These are phyloP conservation scores for Xylaria castorea DNA, from an alignment of 495 filamentous ascomycete species.

Conservation along the genomic window DNA sequence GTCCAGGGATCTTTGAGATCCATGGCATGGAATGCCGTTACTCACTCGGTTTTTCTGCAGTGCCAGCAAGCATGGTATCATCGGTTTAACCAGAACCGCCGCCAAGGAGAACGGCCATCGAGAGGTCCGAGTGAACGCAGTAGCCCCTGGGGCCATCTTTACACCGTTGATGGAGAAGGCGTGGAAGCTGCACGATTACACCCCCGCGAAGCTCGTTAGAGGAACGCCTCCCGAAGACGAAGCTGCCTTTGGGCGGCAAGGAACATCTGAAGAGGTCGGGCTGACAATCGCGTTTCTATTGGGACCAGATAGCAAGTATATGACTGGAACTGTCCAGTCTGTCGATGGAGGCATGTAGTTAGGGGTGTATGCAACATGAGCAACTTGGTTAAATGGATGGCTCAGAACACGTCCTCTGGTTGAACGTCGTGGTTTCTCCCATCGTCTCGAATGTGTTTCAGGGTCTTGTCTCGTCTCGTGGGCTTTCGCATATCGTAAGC, in stretches of 20 bases:
- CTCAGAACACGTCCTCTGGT: conserved; percentile 84
- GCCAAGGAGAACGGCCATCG: conserved; percentile 63
- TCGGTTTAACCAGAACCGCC: conserved; percentile 64
- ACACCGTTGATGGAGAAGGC: conserved; percentile 58
- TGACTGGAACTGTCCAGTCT: conserved; percentile 51
- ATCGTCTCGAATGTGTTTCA: conserved; percentile 78
- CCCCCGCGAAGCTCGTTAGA: conserved; percentile 34
- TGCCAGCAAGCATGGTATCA: conserved; percentile 62
- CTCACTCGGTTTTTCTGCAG: conserved; percentile 17
- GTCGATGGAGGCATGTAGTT: conserved; percentile 44
- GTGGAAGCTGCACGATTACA: conserved; percentile 37
- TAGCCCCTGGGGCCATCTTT: conserved; percentile 63
- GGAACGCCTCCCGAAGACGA: conserved; percentile 45
- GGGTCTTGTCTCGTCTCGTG: conserved; percentile 79
- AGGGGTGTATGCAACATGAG: not conserved
- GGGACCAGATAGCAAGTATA: conserved; percentile 62
- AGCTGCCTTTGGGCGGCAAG: conserved; percentile 44
- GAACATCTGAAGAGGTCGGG: conserved; percentile 50
- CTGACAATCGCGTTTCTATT: conserved; percentile 60
- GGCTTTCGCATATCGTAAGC: conserved; percentile 97
- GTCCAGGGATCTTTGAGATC: not conserved
- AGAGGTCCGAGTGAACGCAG: conserved; percentile 64
- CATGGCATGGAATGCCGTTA: not conserved
- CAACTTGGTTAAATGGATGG: not conserved
- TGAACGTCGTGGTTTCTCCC: conserved; percentile 82